phyloP scores from a whole-genome alignment of 768 basidiomycete species.

The Trametes gibbosa region DNA sequence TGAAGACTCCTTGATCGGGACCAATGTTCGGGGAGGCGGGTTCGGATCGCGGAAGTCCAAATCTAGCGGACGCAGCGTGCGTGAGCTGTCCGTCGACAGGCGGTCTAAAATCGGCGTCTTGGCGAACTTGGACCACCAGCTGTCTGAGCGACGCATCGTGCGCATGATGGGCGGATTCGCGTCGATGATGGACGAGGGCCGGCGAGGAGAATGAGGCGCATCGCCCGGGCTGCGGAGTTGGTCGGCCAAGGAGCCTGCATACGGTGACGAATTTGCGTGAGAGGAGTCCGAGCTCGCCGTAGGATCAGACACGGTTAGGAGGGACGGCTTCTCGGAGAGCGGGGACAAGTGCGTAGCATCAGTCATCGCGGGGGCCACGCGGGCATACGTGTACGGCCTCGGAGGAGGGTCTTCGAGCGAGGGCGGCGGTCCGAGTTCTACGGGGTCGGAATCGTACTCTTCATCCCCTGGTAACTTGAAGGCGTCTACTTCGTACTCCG shows the following conservation, averaged over 20 bases:
- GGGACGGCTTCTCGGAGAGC: conserved; percentile 24
- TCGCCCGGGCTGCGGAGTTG: conserved; percentile 24
- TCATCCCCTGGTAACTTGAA: conserved; percentile 23
- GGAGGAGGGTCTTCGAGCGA: conserved; percentile 26
- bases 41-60: conserved; percentile 83
- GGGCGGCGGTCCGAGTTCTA: conserved; percentile 12
- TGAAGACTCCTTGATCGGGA: conserved; percentile 53
- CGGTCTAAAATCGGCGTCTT: conserved; percentile 64
- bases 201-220: conserved; percentile 27
- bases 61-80: conserved; percentile 35
- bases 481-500: conserved; percentile 25
- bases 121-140: conserved; percentile 78
- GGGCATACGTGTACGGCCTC: conserved; percentile 19
- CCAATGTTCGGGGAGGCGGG: conserved; percentile 63
- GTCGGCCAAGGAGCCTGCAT: conserved; percentile 31
- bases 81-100: conserved; percentile 35
- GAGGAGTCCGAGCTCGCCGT: conserved; percentile 19
- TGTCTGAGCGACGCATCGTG: conserved; percentile 62
- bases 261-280: conserved; percentile 19
- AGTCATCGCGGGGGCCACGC: conserved; percentile 8
- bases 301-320: conserved; percentile 21
- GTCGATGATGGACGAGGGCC: conserved; percentile 43
- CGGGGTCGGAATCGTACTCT: conserved; percentile 24
- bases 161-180: conserved; percentile 39
- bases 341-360: conserved; percentile 27